These are phyloP conservation scores for Crucihimalaya himalaica DNA, from an alignment of 345 rosid species.

Conservation along the genomic window DNA sequence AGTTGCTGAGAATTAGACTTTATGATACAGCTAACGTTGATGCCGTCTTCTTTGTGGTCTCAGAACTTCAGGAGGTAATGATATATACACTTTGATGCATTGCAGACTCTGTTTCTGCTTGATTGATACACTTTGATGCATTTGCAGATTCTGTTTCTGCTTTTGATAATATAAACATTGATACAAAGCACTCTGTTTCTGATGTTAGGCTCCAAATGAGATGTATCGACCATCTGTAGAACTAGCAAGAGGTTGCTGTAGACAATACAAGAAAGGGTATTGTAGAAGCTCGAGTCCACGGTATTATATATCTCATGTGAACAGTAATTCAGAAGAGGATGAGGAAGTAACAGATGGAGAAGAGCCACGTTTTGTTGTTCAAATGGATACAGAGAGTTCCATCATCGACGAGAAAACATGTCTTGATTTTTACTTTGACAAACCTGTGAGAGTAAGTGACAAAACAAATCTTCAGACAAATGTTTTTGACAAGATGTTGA, in stretches of 20 bases:
- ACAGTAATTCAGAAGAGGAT: constrained; percentile 43
- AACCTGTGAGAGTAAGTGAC: constrained; percentile 66
- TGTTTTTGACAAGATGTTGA: neutral
- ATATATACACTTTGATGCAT: neutral
- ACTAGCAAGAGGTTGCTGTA: constrained; percentile 64
- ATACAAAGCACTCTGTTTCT: neutral
- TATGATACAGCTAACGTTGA: constrained; percentile 67
- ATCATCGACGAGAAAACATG: constrained; percentile 79
- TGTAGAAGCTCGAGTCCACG: constrained; percentile 58
- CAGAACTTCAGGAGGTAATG: constrained; percentile 78
- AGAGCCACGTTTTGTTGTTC: constrained; percentile 63
- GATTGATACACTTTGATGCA: neutral
- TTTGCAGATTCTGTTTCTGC: neutral
- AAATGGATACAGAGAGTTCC: constrained; percentile 94
- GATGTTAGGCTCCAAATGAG: constrained; percentile 60
- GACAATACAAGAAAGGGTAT: constrained; percentile 62
- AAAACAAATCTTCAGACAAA: neutral
- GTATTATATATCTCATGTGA: constrained; percentile 63
- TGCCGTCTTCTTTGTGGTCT: constrained; percentile 80
- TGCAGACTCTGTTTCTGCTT: neutral
- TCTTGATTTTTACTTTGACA: constrained; percentile 73
- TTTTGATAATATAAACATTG: neutral
- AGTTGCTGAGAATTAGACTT: constrained; percentile 72
- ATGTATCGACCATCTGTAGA: constrained; percentile 72
- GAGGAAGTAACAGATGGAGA: constrained; percentile 40